phyloP scores from a whole-genome alignment of 1,139 yeast genomes.

The Geotrichum histeridarum region DNA sequence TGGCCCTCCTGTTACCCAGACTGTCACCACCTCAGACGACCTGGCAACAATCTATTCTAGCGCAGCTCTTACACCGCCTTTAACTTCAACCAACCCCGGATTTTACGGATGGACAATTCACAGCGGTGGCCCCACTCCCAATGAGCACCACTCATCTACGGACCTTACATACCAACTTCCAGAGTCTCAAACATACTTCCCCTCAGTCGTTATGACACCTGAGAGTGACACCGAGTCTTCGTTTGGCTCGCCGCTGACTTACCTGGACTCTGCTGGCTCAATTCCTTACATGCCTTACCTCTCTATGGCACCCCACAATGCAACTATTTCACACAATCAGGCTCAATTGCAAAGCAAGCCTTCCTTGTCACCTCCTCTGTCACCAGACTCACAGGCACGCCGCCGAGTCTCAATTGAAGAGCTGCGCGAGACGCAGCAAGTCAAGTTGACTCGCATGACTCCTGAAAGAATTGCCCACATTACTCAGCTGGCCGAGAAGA shows the following conservation, averaged over 20 bases:
- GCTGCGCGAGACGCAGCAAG: slow-evolving; percentile 17
- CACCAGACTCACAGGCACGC: slow-evolving; percentile 1
- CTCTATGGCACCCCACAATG: not conserved
- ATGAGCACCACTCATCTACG: not conserved
- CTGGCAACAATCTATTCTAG: not conserved
- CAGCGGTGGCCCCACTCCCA: not conserved
- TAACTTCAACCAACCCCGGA: slow-evolving; percentile 1
- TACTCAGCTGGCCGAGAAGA: slow-evolving; percentile 30
- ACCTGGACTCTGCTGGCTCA: slow-evolving; percentile 11
- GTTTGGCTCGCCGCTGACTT: slow-evolving; percentile 18
- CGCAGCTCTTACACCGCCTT: slow-evolving; percentile 5
- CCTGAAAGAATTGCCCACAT: slow-evolving; percentile 29
- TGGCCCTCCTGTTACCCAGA: slow-evolving; percentile 6
- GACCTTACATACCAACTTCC: not conserved
- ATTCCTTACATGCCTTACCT: slow-evolving; percentile 10
- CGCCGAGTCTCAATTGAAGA: slow-evolving; percentile 14
- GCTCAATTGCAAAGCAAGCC: not conserved
- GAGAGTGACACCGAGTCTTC: slow-evolving; percentile 18
- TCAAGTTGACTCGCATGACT: slow-evolving; percentile 29
- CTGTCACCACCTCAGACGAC: slow-evolving; percentile 1
- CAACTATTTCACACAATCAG: not conserved
- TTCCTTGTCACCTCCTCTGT: slow-evolving; percentile 13
- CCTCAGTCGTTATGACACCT: slow-evolving; percentile 21
- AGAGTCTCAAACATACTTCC: not conserved
- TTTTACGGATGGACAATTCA: slow-evolving; percentile 1